These are phyloP conservation scores for Solanum rostratum DNA, from an alignment of 257 asterid species.

Conservation along the genomic window DNA sequence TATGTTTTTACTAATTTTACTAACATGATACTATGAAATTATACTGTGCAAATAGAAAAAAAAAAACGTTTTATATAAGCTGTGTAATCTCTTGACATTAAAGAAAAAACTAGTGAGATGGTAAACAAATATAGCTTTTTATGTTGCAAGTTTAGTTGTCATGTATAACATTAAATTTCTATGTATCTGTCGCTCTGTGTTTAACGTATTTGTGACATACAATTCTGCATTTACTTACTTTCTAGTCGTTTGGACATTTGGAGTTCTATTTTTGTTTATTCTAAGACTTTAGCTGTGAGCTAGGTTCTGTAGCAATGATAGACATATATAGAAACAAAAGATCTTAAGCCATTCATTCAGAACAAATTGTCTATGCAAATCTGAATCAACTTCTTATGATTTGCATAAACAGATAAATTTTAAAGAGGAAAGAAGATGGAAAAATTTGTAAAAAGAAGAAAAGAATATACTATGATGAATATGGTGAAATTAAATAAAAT, in stretches of 20 bases:
- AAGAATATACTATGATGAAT: neutral
- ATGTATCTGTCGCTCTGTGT: neutral
- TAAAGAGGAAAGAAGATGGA: neutral
- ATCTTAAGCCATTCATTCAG: neutral
- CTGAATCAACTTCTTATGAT: neutral
- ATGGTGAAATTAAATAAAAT: neutral
- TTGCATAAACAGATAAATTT: neutral
- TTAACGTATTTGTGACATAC: neutral
- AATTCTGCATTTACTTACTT: neutral
- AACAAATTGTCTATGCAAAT: neutral
- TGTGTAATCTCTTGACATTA: neutral
- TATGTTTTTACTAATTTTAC: neutral
- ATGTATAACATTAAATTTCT: neutral
- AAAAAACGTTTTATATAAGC: neutral
- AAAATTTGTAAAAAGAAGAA: neutral
- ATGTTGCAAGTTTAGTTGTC: neutral
- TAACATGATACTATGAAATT: neutral
- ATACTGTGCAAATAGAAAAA: neutral
- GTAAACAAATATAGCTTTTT: neutral
- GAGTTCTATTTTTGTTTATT: neutral
- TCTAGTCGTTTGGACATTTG: neutral
- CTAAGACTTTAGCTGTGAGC: neutral
- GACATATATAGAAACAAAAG: neutral
- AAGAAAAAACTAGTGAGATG: neutral
- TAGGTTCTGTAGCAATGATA: neutral